Evolutionary conservation across 2,329 filamentous ascomycete genomes (phyloP).

Genomic region (Penicillium sp.): DNA sequence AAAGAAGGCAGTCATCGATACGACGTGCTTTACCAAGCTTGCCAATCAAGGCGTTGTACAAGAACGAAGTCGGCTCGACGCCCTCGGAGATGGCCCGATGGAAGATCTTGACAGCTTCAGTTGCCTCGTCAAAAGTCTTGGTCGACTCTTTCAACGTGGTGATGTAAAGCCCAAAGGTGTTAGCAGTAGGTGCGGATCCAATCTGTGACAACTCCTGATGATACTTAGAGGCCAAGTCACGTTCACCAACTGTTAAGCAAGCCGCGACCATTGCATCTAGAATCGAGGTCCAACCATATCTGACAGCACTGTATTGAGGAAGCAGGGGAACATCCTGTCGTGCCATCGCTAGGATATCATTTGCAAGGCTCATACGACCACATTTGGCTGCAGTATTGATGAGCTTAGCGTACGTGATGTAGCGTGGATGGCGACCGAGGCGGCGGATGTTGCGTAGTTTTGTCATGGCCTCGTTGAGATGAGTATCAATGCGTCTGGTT

Average conservation of each 20-base stretch:
- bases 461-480: slow-evolving; percentile 73
- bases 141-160: slow-evolving; percentile 97
- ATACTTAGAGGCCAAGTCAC: slow-evolving; percentile 75
- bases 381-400: slow-evolving; percentile 86
- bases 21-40: slow-evolving; percentile 97
- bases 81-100: slow-evolving; percentile 88
- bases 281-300: slow-evolving; percentile 95
- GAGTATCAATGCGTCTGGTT: slow-evolving; percentile 66
- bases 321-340: slow-evolving; percentile 82
- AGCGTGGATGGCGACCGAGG: slow-evolving; percentile 83
- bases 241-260: slow-evolving; percentile 77
- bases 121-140: slow-evolving; percentile 96
- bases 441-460: slow-evolving; percentile 93
- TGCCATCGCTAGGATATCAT: slow-evolving; percentile 86
- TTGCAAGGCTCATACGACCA: slow-evolving; percentile 73
- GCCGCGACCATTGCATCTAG: slow-evolving; percentile 95
- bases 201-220: slow-evolving; percentile 90
- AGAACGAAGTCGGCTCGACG: slow-evolving; percentile 91
- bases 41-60: slow-evolving; percentile 97
- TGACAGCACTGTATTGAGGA: slow-evolving; percentile 77
- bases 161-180: slow-evolving; percentile 98
- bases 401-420: slow-evolving; percentile 95
- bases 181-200: slow-evolving; percentile 86
- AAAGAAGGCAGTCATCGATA: slow-evolving; percentile 96
- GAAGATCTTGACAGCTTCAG: slow-evolving; percentile 96